Evolutionary conservation across 108 stramenopile species (phyloP), one percentile per base, ranked within the genome.

Genomic region (Aurantiochytrium sp.): DNA sequence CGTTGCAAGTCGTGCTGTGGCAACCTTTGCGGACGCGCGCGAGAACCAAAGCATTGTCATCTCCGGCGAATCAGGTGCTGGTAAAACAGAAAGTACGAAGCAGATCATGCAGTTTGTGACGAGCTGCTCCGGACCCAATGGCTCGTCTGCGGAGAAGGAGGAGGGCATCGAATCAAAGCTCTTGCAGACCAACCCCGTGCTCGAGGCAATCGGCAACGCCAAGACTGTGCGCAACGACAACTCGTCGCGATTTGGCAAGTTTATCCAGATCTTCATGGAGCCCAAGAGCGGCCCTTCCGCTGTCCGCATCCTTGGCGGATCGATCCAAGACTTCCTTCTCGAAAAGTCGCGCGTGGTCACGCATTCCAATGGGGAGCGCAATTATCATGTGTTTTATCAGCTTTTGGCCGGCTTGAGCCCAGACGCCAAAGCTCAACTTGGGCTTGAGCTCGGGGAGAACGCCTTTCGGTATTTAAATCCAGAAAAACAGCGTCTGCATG

Each of bases 41-140:
- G 87, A 14, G 12, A 60, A 87, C 90, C 92, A 93, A 72, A 53
- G 58, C 53, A 57, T 93, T 21, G 58, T 93, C 58, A 91, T 93
- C 60, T 92, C 91, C 18, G 93, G 93, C 45, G 93, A 93, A 69
- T 92, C 92, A 1, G 93, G 93, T 4, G 92, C 93, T 4, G 93
- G 93, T 21, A 93, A 93, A 60, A 93, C 93, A 4, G 93, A 93
- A 60, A 72, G 90, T 29, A 95, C 95, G 6, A 97, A 96, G 83
- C 93, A 95, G 91, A 92, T 96, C 60, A 93, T 97, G 94, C 94
- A 96, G 90, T 97, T 95, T 89, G 87, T 96, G 25, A 88, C 58
- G 14, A 29, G 87, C 58, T 58, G 87, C 87, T 43, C 58, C 57
- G 58, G 87, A 21, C 43, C 35, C 4, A 28, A 28, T 42, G 64